Conservation (phyloP, 352 stramenopile genomes). For the Phytophthora sp. region DNA sequence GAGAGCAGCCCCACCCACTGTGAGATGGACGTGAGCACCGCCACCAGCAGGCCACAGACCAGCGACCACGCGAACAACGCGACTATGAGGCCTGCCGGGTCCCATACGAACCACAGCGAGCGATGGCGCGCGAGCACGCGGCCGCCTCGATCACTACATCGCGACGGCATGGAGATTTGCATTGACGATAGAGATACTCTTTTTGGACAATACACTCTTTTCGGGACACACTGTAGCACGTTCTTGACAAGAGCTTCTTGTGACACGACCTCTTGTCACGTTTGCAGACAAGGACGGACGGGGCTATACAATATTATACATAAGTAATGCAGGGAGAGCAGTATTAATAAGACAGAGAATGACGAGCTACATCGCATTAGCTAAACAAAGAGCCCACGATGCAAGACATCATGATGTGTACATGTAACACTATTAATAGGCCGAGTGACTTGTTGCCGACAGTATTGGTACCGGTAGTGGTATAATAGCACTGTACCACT, state of each 20-base stretch:
- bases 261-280: too few relatives aligned
- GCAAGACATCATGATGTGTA: too few relatives aligned
- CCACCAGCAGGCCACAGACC: conserved; percentile 49
- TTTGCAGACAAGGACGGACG: too few relatives aligned
- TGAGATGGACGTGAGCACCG: conserved; percentile 57
- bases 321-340: too few relatives aligned
- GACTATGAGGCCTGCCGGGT: conserved; percentile 70
- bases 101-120: conserved; percentile 61
- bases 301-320: too few relatives aligned
- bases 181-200: background rate
- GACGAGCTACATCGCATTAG: conserved; percentile 7
- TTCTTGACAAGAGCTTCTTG: background rate
- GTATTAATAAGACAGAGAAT: too few relatives aligned
- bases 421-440: too few relatives aligned
- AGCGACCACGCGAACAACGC: conserved; percentile 64
- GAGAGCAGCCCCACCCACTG: conserved; percentile 67
- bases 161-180: conserved; percentile 21
- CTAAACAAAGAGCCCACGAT: too few relatives aligned
- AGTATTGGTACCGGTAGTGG: too few relatives aligned
- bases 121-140: background rate
- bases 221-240: background rate
- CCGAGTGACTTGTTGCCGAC: too few relatives aligned
- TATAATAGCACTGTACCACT: too few relatives aligned
- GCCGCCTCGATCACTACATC: background rate
- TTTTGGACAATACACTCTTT: conserved; percentile 1